phyloP scores from a whole-genome alignment of 2,329 filamentous ascomycete species.

The Calonectria leucothoes region DNA sequence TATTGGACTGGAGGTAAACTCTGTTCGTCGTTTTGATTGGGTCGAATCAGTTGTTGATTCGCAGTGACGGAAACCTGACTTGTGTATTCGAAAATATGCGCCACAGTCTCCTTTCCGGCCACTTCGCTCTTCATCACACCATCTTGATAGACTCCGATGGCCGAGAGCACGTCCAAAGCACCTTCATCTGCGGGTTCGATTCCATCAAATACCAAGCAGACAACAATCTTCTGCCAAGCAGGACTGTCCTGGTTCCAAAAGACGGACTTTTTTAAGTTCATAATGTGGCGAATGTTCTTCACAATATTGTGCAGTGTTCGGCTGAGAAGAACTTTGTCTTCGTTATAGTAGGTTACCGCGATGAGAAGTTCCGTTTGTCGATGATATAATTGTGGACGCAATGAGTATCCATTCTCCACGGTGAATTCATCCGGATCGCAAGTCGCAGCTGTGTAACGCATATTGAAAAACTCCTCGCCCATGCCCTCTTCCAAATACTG shows the following conservation, averaged over 20 bases:
- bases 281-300: conserved; percentile 9
- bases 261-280: conserved; percentile 1
- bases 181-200: neutral
- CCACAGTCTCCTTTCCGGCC: conserved; percentile 3
- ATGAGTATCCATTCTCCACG: neutral
- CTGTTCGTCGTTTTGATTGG: neutral
- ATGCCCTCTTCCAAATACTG: neutral
- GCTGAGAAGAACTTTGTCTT: conserved; percentile 8
- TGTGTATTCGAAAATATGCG: conserved; percentile 15
- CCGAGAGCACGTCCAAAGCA: conserved; percentile 1
- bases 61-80: conserved; percentile 9
- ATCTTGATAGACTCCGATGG: conserved; percentile 5
- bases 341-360: conserved; percentile 9
- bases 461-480: neutral
- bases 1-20: conserved; percentile 10
- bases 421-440: conserved; percentile 16
- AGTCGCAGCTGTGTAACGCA: conserved; percentile 8
- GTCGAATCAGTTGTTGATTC: neutral
- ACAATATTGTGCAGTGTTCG: conserved; percentile 4
- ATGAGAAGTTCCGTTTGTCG: conserved; percentile 10
- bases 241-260: conserved; percentile 10
- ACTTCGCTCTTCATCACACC: conserved; percentile 6
- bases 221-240: conserved; percentile 17
- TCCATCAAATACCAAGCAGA: conserved; percentile 13
- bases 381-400: conserved; percentile 4